A percentile compares a stretch with the other conserved stretches of the same genome.
phyloP scores from a whole-genome alignment of 306 rosid genomes.

The Biancaea sappan region DNA sequence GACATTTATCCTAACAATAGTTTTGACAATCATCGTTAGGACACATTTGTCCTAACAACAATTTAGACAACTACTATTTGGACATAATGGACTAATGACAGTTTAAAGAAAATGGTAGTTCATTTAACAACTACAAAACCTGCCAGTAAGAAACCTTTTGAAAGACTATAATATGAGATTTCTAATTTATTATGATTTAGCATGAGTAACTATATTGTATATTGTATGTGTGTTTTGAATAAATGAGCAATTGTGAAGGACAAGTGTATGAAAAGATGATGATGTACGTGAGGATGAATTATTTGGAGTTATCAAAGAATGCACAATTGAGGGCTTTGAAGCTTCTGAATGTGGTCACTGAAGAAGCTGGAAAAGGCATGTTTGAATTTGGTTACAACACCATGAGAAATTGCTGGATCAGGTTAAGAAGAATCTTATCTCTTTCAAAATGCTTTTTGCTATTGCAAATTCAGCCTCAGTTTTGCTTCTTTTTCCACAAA shows the following conservation, averaged over 20 bases:
- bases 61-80: no score
- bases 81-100: no score
- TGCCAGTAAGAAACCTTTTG: no score
- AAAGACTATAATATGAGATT: no score
- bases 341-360: conserved; percentile 28
- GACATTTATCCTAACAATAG: no score
- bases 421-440: conserved; percentile 18
- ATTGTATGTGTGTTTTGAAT: no score
- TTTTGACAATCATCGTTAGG: no score
- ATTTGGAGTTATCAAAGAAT: conserved; percentile 32
- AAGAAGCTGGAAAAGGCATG: conserved; percentile 21
- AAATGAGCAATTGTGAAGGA: conserved; percentile 35
- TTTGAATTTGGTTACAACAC: conserved; percentile 37
- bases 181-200: no score
- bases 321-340: conserved; percentile 44
- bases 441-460: conserved; percentile 40
- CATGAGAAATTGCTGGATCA: conserved; percentile 35
- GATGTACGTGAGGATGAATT: neutral
- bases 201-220: no score
- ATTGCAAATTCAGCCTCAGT: conserved; percentile 23
- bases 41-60: no score
- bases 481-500: conserved; percentile 30
- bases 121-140: no score
- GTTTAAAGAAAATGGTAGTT: no score
- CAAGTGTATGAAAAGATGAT: conserved; percentile 39